Conservation (phyloP, 1,139 yeast species). For the Yamadazyma songkhlaensis region DNA sequence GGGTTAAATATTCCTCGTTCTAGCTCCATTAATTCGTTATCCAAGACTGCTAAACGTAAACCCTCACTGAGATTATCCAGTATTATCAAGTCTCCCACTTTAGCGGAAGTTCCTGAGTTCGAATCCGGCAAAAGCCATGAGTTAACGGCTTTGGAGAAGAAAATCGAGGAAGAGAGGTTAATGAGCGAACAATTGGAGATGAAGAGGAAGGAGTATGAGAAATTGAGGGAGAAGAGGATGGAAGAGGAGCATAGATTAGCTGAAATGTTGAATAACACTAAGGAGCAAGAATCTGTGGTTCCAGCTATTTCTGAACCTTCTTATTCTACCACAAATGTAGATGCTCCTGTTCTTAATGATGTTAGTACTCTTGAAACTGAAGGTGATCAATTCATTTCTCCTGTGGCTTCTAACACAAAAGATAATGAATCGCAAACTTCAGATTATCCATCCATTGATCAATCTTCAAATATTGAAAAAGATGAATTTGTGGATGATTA, state of each 20-base stretch:
- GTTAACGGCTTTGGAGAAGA: slow-evolving; percentile 19
- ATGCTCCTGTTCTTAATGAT: slow-evolving; percentile 7
- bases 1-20: slow-evolving; percentile 27
- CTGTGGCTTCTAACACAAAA: slow-evolving; percentile 8
- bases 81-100: slow-evolving; percentile 11
- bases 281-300: no score
- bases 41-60: slow-evolving; percentile 11
- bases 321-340: no score
- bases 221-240: slow-evolving; percentile 19
- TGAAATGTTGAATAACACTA: slow-evolving; percentile 11
- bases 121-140: slow-evolving; percentile 5
- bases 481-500: background rate
- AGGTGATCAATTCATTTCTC: slow-evolving; percentile 13
- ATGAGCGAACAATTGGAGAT: slow-evolving; percentile 28
- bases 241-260: slow-evolving; percentile 20
- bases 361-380: slow-evolving; percentile 7
- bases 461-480: background rate
- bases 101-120: slow-evolving; percentile 10
- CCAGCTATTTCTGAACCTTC: no score
- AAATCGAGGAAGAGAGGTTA: slow-evolving; percentile 31
- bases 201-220: slow-evolving; percentile 31
- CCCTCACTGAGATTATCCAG: slow-evolving; percentile 19
- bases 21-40: slow-evolving; percentile 18
- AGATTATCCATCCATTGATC: slow-evolving; percentile 7
- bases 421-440: slow-evolving; percentile 7